These are phyloP conservation scores for Chernovozyma aurita DNA, from an alignment of 1,139 yeast species.

Conservation along the genomic window DNA sequence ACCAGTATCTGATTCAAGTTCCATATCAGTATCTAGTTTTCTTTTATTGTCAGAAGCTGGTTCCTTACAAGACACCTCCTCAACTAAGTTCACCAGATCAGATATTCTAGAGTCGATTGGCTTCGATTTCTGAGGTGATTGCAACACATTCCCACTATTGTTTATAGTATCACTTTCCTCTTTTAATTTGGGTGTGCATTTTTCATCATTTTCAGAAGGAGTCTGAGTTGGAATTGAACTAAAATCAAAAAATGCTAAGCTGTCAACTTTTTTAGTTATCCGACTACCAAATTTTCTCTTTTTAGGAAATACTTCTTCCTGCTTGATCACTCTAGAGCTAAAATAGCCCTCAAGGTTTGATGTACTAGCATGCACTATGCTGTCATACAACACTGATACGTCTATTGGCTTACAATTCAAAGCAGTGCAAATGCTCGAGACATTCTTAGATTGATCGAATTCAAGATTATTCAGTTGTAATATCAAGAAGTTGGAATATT, in stretches of 20 bases:
- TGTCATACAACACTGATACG: constrained; percentile 1
- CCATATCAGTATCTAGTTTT: neutral
- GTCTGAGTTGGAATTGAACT: constrained; percentile 2
- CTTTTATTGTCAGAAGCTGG: neutral
- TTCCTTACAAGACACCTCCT: neutral
- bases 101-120: neutral
- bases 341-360: neutral
- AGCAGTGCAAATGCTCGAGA: neutral
- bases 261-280: constrained; percentile 5
- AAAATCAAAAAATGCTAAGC: constrained; percentile 7
- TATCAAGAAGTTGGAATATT: neutral
- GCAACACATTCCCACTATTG: neutral
- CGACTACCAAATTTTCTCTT: constrained; percentile 5
- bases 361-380: constrained; percentile 1
- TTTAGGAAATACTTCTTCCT: constrained; percentile 3
- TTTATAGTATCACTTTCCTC: neutral
- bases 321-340: neutral
- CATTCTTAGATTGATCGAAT: neutral
- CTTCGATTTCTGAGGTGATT: neutral
- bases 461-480: neutral
- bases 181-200: neutral
- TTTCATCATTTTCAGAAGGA: neutral
- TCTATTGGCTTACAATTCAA: neutral
- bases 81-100: neutral
- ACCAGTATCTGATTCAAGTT: neutral